Conservation (phyloP, 257 asterid species). For the Forsythia viridissima region DNA sequence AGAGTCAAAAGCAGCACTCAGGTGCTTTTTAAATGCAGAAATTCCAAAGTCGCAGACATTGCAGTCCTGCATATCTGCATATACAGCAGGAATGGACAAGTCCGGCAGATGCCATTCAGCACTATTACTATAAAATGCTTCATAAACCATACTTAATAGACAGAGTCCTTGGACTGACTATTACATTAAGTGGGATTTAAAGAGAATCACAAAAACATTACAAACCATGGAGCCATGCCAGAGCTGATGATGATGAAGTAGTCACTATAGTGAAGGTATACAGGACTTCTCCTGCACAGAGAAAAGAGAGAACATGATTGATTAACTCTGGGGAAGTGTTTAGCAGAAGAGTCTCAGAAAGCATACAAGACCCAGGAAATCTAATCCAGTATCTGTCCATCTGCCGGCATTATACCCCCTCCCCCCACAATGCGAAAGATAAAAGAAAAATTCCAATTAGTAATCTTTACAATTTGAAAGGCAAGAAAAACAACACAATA, state of each 20-base stretch:
- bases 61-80: conserved; percentile 14
- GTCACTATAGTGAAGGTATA: conserved; percentile 89
- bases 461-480: not conserved
- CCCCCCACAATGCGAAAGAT: not conserved
- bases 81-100: not conserved
- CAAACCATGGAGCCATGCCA: conserved; percentile 94
- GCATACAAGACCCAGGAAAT: not conserved
- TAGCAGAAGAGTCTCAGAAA: not conserved
- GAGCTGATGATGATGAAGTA: conserved; percentile 72
- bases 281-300: conserved; percentile 67
- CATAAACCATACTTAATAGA: not conserved
- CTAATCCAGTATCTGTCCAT: not conserved
- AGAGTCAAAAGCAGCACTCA: not conserved
- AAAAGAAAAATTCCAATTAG: not conserved
- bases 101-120: not conserved
- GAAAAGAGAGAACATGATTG: conserved; percentile 18
- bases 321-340: not conserved
- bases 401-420: not conserved
- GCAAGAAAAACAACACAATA: not conserved
- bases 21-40: not conserved
- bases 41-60: not conserved
- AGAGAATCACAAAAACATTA: conserved; percentile 3
- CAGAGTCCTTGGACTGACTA: not conserved
- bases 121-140: not conserved
- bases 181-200: conserved; percentile 2